These are phyloP conservation scores for Fragilariopsis cylindrus DNA, from an alignment of 108 stramenopile species.

Conservation along the genomic window DNA sequence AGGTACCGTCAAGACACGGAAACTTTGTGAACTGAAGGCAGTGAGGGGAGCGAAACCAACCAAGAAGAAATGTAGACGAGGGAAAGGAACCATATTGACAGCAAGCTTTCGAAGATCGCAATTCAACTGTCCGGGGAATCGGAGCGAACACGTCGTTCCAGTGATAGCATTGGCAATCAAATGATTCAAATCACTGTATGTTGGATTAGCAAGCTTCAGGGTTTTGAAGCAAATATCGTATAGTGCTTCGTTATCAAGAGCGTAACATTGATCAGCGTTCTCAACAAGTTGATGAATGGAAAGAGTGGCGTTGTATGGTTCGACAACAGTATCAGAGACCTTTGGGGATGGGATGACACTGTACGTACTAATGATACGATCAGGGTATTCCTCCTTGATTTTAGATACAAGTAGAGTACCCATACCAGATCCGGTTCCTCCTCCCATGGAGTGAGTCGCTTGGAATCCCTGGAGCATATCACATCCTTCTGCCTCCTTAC, in stretches of 20 bases:
- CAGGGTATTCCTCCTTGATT: constrained; percentile 96
- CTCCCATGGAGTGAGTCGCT: constrained; percentile 91
- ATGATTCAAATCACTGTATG: constrained; percentile 93
- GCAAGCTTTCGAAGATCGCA: constrained; percentile 98
- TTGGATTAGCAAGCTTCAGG: constrained; percentile 89
- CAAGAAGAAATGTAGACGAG: constrained; percentile 99
- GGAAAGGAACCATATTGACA: constrained; percentile 99
- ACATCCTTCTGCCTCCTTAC: constrained; percentile 92
- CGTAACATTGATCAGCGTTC: constrained; percentile 96
- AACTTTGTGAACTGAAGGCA: constrained; percentile 87
- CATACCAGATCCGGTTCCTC: constrained; percentile 94
- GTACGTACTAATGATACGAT: constrained; percentile 92
- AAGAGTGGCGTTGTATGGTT: constrained; percentile 97
- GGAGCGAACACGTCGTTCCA: constrained; percentile 95
- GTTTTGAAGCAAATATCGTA: constrained; percentile 96
- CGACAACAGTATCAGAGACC: constrained; percentile 96
- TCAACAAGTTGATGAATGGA: constrained; percentile 97
- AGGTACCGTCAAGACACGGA: constrained; percentile 95
- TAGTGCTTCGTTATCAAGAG: constrained; percentile 96
- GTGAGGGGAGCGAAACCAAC: constrained; percentile 97
- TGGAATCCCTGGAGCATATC: constrained; percentile 91
- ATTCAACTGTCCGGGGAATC: constrained; percentile 98
- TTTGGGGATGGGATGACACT: constrained; percentile 93
- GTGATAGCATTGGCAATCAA: constrained; percentile 93
- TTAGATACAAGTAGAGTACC: constrained; percentile 95